Conservation (phyloP, 2,329 filamentous ascomycete genomes). For the Alternaria postmessia region DNA sequence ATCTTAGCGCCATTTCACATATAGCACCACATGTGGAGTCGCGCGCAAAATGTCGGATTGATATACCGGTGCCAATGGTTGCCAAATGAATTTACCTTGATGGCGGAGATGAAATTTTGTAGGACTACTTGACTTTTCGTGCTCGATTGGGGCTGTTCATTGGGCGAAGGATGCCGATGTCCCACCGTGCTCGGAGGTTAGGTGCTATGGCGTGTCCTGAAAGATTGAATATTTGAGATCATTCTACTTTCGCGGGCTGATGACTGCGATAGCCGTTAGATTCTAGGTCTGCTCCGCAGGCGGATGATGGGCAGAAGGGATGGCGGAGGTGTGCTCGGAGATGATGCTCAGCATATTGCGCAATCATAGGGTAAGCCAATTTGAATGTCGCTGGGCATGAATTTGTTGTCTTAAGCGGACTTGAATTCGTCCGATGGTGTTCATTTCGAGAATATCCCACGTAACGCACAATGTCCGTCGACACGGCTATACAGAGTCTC, state of each 20-base stretch:
- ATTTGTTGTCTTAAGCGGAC: not conserved
- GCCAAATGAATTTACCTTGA: not conserved
- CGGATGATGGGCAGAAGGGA: not conserved
- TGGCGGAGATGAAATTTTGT: not conserved
- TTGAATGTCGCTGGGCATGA: not conserved
- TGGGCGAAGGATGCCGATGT: not conserved
- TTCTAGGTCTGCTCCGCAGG: not conserved
- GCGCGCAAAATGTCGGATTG: not conserved
- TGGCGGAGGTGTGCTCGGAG: not conserved
- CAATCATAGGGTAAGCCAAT: not conserved
- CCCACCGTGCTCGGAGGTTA: not conserved
- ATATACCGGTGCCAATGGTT: not conserved
- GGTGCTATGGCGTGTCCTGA: not conserved
- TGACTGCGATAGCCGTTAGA: constrained; percentile 2
- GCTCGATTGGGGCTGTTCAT: not conserved
- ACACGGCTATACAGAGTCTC: not conserved
- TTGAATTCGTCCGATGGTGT: not conserved
- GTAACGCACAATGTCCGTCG: not conserved
- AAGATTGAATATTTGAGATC: not conserved
- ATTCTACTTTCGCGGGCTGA: not conserved
- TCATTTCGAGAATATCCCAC: not conserved
- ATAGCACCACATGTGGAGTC: not conserved
- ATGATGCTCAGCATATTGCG: not conserved
- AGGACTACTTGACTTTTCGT: not conserved
- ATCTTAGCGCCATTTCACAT: constrained; percentile 1